Evolutionary conservation across 148 eudicot genomes (phyloP), one percentile per base, ranked within the genome.

Genomic region (Cornus kousa): DNA sequence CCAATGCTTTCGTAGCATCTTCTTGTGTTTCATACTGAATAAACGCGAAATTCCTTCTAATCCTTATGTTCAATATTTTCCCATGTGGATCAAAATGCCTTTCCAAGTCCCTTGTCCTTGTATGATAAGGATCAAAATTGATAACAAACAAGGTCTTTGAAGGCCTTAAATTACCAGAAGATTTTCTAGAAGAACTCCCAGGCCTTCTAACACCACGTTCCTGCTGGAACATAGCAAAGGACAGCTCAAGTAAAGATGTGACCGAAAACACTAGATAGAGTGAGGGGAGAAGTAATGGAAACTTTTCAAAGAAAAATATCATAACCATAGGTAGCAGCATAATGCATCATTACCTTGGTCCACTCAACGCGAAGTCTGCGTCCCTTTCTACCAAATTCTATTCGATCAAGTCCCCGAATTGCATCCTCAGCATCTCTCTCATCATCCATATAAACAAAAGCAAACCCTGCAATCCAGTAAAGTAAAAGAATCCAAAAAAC

Each of bases 361-460:
- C 97, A 94, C 82, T 94, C 98, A 72, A 94, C 95, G 77, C 94
- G 95, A 82, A 94, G 95, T 24, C 93, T 89, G 37, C 97, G 90
- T 9, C 98, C 97, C 80, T 91, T 94, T 80, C 97, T 88, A 62
- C 98, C 98, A 87, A 88, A 94, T 82, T 92, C 95, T 14, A 86
- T 79, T 9, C 91, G 85, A 80, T 94, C 97, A 78, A 94, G 95
- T 22, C 85, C 90, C 73, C 94, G 86, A 68, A 94, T 94, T 46
- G 98, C 98, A 90, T 91, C 94, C 74, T 90, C 93, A 37, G 97
- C 98, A 90, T 94, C 98, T 76, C 95, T 84, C 68, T 92, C 98
- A 85, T 92, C 95, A 16, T 91, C 95, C 98, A 94, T 94, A 64
- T 93, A 91, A 53, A 94, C 84, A 72, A 94, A 94, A 31, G 95